Evolutionary conservation across 2,329 filamentous ascomycete species (phyloP).

Genomic region (Anisogramma anomala): DNA sequence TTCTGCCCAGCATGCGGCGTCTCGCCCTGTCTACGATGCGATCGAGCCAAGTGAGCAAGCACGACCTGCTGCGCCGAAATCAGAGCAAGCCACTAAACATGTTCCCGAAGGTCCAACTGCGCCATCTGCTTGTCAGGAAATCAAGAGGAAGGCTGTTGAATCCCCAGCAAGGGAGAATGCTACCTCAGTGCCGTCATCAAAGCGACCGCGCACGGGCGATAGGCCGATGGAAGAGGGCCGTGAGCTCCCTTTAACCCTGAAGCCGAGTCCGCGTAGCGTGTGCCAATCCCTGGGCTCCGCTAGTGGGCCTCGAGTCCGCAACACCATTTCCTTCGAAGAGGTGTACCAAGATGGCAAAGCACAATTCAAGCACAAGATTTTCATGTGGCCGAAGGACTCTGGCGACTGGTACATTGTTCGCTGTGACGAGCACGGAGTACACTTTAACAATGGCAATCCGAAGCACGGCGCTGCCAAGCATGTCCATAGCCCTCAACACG

Average conservation of each 20-base stretch:
- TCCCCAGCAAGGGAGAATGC: not conserved
- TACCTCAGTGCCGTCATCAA: not conserved
- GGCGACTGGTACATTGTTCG: constrained; percentile 27
- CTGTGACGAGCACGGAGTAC: constrained; percentile 28
- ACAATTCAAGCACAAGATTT: constrained; percentile 24
- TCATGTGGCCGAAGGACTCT: constrained; percentile 21
- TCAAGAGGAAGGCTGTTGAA: constrained; percentile 11
- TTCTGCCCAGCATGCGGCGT: not conserved
- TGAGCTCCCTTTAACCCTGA: not conserved
- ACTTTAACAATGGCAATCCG: constrained; percentile 24
- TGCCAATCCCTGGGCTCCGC: not conserved
- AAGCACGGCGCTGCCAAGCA: constrained; percentile 29
- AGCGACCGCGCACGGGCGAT: constrained; percentile 11
- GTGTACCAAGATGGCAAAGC: constrained; percentile 25
- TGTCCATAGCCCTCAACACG: constrained; percentile 23
- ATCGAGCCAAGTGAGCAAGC: not conserved
- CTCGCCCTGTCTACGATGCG: not conserved
- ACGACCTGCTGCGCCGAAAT: not conserved
- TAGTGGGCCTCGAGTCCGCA: not conserved
- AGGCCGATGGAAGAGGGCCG: not conserved
- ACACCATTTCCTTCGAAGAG: constrained; percentile 25
- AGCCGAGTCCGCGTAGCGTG: not conserved
- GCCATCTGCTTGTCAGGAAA: constrained; percentile 2
- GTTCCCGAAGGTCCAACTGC: too few relatives aligned
- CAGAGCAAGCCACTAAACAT: not conserved